These are phyloP conservation scores for Stentor roeselii DNA, from an alignment of 73 alveolate genomes.

Conservation along the genomic window DNA sequence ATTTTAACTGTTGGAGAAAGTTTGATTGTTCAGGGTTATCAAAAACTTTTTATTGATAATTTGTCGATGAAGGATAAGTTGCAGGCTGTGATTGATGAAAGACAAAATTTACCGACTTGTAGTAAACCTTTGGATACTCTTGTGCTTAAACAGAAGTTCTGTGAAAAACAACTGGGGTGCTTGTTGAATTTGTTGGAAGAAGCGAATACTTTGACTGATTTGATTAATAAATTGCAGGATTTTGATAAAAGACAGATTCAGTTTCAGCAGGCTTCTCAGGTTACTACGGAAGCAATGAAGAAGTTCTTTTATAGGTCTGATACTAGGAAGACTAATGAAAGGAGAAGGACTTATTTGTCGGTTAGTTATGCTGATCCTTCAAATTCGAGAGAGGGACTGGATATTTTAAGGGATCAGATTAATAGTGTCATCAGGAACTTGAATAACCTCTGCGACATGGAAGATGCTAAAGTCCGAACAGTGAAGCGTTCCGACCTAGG, in stretches of 20 bases:
- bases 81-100: not conserved
- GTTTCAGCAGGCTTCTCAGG: not conserved
- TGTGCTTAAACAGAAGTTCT: not conserved
- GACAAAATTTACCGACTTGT: not conserved
- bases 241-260: constrained; percentile 5
- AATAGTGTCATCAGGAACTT: not conserved
- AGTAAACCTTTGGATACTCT: not conserved
- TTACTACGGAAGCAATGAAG: not conserved
- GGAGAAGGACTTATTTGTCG: constrained; percentile 16
- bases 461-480: not conserved
- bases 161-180: constrained; percentile 10
- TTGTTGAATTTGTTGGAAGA: not conserved
- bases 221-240: not conserved
- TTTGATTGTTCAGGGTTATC: not conserved
- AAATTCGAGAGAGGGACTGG: constrained; percentile 21
- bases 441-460: not conserved
- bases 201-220: not conserved
- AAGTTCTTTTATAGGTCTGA: not conserved
- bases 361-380: constrained; percentile 19
- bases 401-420: not conserved
- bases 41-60: not conserved
- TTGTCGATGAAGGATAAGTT: not conserved
- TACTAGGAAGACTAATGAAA: not conserved
- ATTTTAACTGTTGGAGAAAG: not conserved
- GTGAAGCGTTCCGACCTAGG: not conserved